These are phyloP conservation scores for Fusarium miscanthi DNA, from an alignment of 2,329 filamentous ascomycete species.

Conservation along the genomic window DNA sequence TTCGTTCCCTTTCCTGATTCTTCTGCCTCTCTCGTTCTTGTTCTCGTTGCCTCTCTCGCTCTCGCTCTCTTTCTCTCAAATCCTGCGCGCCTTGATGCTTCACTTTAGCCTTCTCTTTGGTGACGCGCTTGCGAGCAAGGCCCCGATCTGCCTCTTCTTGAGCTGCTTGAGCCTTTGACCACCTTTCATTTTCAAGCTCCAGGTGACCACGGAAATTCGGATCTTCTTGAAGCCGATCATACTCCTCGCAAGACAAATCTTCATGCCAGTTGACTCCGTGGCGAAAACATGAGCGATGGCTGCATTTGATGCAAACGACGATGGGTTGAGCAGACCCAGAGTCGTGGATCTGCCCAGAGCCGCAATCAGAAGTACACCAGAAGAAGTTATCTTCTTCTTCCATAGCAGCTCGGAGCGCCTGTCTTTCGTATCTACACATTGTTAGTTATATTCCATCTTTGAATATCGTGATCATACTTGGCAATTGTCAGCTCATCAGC, in stretches of 20 bases:
- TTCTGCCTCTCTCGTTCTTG: not conserved
- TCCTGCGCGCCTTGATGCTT: not conserved
- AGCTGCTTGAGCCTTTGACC: conserved; percentile 56
- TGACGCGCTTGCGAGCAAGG: conserved; percentile 49
- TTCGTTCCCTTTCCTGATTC: not conserved
- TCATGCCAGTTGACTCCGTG: conserved; percentile 58
- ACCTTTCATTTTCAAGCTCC: conserved; percentile 50
- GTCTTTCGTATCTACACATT: conserved; percentile 53
- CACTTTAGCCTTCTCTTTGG: conserved; percentile 38
- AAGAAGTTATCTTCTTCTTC: conserved; percentile 58
- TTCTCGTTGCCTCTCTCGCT: not conserved
- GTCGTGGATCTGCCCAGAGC: conserved; percentile 63
- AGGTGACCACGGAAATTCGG: conserved; percentile 53
- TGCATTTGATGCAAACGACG: conserved; percentile 55
- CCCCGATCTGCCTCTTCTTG: conserved; percentile 59
- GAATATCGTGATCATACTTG: conserved; percentile 46
- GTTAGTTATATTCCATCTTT: conserved; percentile 2
- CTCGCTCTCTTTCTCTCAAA: not conserved
- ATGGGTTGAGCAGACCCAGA: conserved; percentile 54
- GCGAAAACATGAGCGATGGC: conserved; percentile 55
- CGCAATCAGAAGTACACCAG: conserved; percentile 65
- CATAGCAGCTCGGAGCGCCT: conserved; percentile 57
- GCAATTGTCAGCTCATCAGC: conserved; percentile 58
- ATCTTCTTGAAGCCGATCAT: conserved; percentile 53
- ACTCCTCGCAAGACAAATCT: conserved; percentile 56